Evolutionary conservation across 2,329 filamentous ascomycete genomes (phyloP), one percentile per base, ranked within the genome.

Genomic region (Talaromyces islandicus): DNA sequence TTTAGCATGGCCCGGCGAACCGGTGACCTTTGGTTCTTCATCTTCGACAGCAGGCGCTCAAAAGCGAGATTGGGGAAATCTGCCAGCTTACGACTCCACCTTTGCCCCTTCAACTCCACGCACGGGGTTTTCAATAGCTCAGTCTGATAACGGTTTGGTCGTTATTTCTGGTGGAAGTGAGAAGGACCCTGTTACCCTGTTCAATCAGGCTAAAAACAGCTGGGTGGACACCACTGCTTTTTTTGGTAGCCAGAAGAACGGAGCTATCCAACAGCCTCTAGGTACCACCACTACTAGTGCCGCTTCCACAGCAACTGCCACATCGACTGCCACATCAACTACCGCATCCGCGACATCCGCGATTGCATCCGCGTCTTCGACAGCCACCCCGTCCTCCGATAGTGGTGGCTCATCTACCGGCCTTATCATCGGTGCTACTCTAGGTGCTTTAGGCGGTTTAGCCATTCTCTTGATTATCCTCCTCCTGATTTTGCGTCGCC

Each of bases 391-490:
- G 12, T 30, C 55, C 21, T 46, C 57, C 19, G 67, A 72, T 12
- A 68, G 76, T 4, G 65, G 73, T 17, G 65, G 68, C 30, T 66
- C 61, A 38, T 64, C 69, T 43, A 68, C 69, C 25, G 75, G 81
- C 65, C 85, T 85, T 7, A 88, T 96, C 29, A 81, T 97, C 1
- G 92, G 90, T 35, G 90, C 90, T 56, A 90, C 90, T 0, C 81
- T 97, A 0, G 92, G 92, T 12, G 86, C 88, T n/a, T 86, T 96
- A 24, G 83, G 90, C 57, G 91, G 89, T 19, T 78, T 91, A 57
- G 86, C 88, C 21, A 76, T 86, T 0, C 70, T 96, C 7, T 78
- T 95, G n/a, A 80, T 89, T 27, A 72, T 90, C 1, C 71, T 91
- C n/a, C 81, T 97, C 21, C 78, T 94, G 56, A 79, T 89, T 29